A percentile compares a stretch with the other conserved stretches of the same genome.
phyloP scores from a whole-genome alignment of 2,329 filamentous ascomycete species.

The Paraphaeosphaeria minitans region DNA sequence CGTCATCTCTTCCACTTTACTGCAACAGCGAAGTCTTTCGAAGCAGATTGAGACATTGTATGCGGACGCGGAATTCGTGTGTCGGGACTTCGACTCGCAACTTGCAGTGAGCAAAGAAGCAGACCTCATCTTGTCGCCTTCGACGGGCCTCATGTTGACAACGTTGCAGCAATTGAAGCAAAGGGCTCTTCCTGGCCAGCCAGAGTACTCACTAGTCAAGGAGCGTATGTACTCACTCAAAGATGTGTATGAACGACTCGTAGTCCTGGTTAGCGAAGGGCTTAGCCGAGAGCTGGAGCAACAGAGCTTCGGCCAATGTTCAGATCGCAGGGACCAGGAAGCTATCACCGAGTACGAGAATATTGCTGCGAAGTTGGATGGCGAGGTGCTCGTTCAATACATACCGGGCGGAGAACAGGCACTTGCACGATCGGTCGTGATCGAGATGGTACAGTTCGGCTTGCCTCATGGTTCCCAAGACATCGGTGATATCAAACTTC shows the following conservation, averaged over 20 bases:
- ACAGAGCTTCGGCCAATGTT: slow-evolving; percentile 24
- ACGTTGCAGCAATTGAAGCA: slow-evolving; percentile 76
- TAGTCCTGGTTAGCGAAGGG: slow-evolving; percentile 67
- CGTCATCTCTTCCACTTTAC: slow-evolving; percentile 59
- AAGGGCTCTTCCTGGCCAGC: slow-evolving; percentile 67
- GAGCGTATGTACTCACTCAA: slow-evolving; percentile 61
- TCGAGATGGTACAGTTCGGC: slow-evolving; percentile 43
- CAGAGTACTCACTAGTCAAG: slow-evolving; percentile 49
- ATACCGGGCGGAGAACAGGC: slow-evolving; percentile 50
- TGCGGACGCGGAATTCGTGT: slow-evolving; percentile 59
- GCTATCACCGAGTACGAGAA: slow-evolving; percentile 57
- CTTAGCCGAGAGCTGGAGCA: slow-evolving; percentile 33
- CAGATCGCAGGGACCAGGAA: slow-evolving; percentile 50
- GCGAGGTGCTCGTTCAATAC: slow-evolving; percentile 46
- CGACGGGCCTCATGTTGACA: slow-evolving; percentile 71
- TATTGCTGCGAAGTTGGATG: slow-evolving; percentile 52
- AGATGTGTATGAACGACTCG: slow-evolving; percentile 67
- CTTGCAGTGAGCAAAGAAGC: slow-evolving; percentile 58
- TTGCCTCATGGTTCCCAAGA: slow-evolving; percentile 33
- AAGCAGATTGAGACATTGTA: slow-evolving; percentile 58
- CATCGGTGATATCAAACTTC: slow-evolving; percentile 43
- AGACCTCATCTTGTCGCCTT: slow-evolving; percentile 74
- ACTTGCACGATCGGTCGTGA: slow-evolving; percentile 42
- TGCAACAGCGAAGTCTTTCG: slow-evolving; percentile 54
- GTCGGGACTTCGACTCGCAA: slow-evolving; percentile 60